Base-by-base conservation (phyloP, 139 green algal genomes). In the Tetradesmus obliquus region DNA sequence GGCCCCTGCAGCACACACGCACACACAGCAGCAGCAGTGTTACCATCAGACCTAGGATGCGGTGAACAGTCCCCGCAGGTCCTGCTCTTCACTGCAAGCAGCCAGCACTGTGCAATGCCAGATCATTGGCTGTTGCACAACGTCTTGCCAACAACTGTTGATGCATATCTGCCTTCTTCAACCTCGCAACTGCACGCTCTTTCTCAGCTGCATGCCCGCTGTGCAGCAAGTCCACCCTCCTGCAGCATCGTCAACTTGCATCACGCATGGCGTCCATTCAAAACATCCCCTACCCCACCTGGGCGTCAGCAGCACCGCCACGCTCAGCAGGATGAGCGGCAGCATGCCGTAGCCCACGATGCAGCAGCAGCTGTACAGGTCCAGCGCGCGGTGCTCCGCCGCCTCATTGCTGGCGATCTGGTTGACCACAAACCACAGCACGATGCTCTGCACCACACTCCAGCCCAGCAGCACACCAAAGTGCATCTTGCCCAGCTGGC, bases 391-490 rank as follows among this genome's bases (percentile, higher is more conserved):
- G 90, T 22, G 87, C 69, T 95, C 94, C 24, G 86, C 90, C 15
- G 86, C 93, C 71, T 90, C 92, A 17, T 87, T 82, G 55, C 88
- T 89, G 57, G 88, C 91, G 17, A 97, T 92, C 87, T 96, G 94
- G 84, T 95, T 94, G 60, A 95, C 87, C 22, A 97, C 55, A 71
- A 95, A 96, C 95, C 96, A 99, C 12, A 99, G 71, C 55, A 97
- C 90, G 3, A 95, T 88, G 17, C 94, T 96, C 66, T 95, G 96
- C n/a, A 98, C 94, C 5, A 98, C 96, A 55, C 93, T 97, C 98
- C 98, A 99, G 20, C 98, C 98, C 55, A 99, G 92, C 82, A 99
- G 97, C 82, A 99, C 95, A 13, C 98, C 98, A 94, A 99, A 99
- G 92, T 99, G 97, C 22, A 99, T 93, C 91, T 99, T 99, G 72